These are phyloP conservation scores for Talaromyces sp. DNA, from an alignment of 2,329 filamentous ascomycete species.

Conservation along the genomic window DNA sequence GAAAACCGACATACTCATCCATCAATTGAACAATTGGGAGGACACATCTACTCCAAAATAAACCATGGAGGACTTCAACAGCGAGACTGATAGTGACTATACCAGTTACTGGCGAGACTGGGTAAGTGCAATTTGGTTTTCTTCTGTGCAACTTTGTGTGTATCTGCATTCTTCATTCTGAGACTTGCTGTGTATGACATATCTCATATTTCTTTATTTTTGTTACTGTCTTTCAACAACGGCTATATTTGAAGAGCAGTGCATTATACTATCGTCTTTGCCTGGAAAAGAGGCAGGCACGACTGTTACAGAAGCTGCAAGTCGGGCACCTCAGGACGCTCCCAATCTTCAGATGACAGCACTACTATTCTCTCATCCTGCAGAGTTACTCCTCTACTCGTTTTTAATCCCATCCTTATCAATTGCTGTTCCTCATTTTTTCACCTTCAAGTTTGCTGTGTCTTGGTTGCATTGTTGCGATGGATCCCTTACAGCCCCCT, in stretches of 20 bases:
- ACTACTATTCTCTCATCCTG: not conserved
- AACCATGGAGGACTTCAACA: conserved; percentile 93
- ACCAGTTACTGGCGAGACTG: conserved; percentile 99
- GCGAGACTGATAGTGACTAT: conserved; percentile 97
- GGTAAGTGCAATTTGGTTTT: conserved; percentile 59
- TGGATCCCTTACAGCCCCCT: not conserved
- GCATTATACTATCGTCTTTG: not conserved
- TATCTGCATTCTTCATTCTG: not conserved
- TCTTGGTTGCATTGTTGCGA: conserved; percentile 2
- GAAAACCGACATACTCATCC: not conserved
- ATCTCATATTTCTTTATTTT: not conserved
- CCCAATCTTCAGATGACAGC: not conserved
- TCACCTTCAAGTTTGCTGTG: not conserved
- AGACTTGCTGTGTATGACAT: not conserved
- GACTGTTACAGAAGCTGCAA: not conserved
- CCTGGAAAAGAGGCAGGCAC: not conserved
- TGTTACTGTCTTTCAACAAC: not conserved
- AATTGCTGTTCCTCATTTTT: not conserved
- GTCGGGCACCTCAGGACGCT: not conserved
- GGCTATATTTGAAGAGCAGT: not conserved
- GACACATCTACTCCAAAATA: conserved; percentile 14
- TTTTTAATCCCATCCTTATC: not conserved
- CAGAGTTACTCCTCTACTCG: not conserved
- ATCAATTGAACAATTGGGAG: not conserved
- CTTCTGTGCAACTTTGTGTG: conserved; percentile 9